Evolutionary conservation across 768 basidiomycete genomes (phyloP), one percentile per base, ranked within the genome.

Genomic region (Amanita jacksonii): DNA sequence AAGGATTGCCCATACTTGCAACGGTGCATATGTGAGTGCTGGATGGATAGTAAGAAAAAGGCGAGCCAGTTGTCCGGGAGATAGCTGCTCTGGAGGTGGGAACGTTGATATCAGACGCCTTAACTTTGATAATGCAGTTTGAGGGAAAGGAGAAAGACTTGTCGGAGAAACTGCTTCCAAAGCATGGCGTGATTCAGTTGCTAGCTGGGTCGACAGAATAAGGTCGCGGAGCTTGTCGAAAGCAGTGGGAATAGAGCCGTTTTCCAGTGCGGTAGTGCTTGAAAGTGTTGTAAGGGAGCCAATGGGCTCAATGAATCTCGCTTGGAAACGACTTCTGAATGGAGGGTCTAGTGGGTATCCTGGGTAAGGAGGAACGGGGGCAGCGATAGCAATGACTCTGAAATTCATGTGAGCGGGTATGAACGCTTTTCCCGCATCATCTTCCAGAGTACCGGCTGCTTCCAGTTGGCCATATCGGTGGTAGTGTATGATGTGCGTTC

Each of bases 391-490:
- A 32, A 83, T 73, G 28, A 81, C 78, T 10, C 79, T 68, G 53
- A 83, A 83, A 51, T 76, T 72, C 60, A 70, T 72, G 62, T 81
- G 79, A 1, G 80, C 80, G 8, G 78, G 76, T 19, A 81, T 70
- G 54, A 83, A 79, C 5, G 62, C 58, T 44, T 70, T 70, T 19
- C 64, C 66, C 39, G 57, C 52, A 19, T 58, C 55, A 23, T 60
- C 56, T n/a, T 53, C 56, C 3, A 55, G 57, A 0, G 56, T 53
- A 28, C 56, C 55, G 6, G 51, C 39, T 2, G 57, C 49, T 44
- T 73, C 69, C 19, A 81, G 58, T 45, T 75, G 70, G 13, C 69
- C 65, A 51, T 72, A 74, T 22, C 77, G 73, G 45, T 77, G 73
- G 0, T 77, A 73, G 48, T 81, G 79, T 16, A 83, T 70, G 34